These are phyloP conservation scores for Erodium moschatum DNA, from an alignment of 441 rosid genomes.

Conservation along the genomic window DNA sequence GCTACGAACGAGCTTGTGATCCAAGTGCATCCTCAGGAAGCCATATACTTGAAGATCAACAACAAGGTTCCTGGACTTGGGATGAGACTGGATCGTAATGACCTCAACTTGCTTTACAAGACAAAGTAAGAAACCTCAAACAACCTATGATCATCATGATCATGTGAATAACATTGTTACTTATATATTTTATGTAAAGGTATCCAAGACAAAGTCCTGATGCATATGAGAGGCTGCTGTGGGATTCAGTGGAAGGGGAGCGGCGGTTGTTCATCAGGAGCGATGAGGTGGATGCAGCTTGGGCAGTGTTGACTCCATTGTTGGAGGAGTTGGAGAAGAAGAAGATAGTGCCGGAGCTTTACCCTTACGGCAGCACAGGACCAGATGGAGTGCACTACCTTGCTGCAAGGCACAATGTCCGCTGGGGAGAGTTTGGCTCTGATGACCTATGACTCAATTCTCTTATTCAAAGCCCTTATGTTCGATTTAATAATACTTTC, in stretches of 20 bases:
- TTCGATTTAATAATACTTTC: too few species aligned
- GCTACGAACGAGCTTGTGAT: constrained; percentile 88
- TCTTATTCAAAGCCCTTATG: too few species aligned
- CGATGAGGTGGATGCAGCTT: constrained; percentile 90
- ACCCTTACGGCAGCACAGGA: constrained; percentile 86
- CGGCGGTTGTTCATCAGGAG: constrained; percentile 76
- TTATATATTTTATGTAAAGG: constrained; percentile 33
- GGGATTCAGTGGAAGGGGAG: constrained; percentile 86
- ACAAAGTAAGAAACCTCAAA: constrained; percentile 39
- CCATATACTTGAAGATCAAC: constrained; percentile 80
- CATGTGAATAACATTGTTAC: neutral
- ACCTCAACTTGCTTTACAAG: constrained; percentile 67
- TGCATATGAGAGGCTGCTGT: constrained; percentile 83
- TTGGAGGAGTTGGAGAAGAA: constrained; percentile 59
- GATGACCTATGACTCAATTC: constrained; percentile 23
- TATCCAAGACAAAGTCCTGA: constrained; percentile 72
- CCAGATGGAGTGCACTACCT: constrained; percentile 86
- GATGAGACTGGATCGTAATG: constrained; percentile 83
- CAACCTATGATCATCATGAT: neutral
- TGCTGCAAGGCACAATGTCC: constrained; percentile 76
- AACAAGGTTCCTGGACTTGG: constrained; percentile 92
- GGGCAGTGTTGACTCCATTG: constrained; percentile 73
- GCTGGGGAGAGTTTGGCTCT: constrained; percentile 73
- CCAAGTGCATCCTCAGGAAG: constrained; percentile 91
- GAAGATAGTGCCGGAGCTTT: constrained; percentile 70